phyloP scores from a whole-genome alignment of 169 alveolate genomes.

The Eimeria praecox region DNA sequence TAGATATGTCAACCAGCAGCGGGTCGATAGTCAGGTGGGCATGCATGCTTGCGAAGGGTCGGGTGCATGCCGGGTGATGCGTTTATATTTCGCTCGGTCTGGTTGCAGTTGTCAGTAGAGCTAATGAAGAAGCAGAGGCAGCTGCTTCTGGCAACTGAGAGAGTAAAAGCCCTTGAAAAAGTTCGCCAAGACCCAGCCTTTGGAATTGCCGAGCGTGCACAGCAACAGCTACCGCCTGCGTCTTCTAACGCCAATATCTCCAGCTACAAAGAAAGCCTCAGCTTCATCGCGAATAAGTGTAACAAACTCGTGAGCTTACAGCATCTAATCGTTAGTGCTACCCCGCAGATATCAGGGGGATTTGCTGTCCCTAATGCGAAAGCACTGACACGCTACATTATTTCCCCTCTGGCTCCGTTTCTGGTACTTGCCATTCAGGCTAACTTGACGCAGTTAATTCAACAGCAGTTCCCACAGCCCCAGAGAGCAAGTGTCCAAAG shows the following conservation, averaged over 20 bases:
- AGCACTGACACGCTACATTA: neutral
- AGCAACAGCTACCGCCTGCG: constrained; percentile 44
- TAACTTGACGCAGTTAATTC: constrained; percentile 36
- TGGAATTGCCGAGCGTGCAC: constrained; percentile 35
- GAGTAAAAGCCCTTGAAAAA: constrained; percentile 60
- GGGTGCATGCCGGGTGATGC: neutral
- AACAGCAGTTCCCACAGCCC: constrained; percentile 42
- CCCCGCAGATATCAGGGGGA: neutral
- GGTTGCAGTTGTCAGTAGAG: constrained; percentile 40
- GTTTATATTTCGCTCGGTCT: neutral
- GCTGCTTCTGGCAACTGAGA: constrained; percentile 51
- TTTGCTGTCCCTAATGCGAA: neutral
- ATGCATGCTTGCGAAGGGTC: neutral
- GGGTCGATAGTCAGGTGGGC: neutral
- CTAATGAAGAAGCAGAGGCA: constrained; percentile 46
- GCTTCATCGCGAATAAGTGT: constrained; percentile 57
- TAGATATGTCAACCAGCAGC: neutral
- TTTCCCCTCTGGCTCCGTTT: neutral
- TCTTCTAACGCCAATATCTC: neutral
- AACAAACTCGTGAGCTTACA: constrained; percentile 48
- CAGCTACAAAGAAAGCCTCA: constrained; percentile 24
- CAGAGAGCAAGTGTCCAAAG: neutral
- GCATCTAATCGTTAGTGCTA: neutral
- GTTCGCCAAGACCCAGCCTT: constrained; percentile 50
- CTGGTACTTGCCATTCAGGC: constrained; percentile 15